Base-by-base conservation (phyloP, 1,284 basidiomycete species). In the Albatrellus sp. region DNA sequence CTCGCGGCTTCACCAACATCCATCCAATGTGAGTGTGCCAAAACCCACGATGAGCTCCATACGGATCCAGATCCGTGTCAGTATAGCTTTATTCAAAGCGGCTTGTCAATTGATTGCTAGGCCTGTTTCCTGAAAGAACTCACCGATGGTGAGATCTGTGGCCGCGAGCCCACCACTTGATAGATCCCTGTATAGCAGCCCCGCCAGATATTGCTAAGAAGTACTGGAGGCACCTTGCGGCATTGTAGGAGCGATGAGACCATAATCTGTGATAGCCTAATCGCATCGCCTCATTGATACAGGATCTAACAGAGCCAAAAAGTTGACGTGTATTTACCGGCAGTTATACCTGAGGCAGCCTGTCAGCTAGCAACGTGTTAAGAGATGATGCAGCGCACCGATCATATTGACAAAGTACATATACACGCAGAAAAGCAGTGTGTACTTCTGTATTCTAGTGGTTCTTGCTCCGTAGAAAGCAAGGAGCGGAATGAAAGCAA, bases 131-230 rank as follows among this genome's bases (percentile, higher is more conserved):
- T 9, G 7, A 24, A 31, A 29, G 32, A 9, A 28, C 28, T 5
- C n/a, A 48, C 46, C 87, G 75, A 62, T 90, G 88, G 62, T 90
- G 88, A 35, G 87, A 84, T 47, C 89, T 77, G 62, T 91, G 89
- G 19, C 83, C 76, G 45, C 83, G 73, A n/a, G 84, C 77, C 89
- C 89, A 92, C 87, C 88, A 92, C 55, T 75, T 78, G 62, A 88
- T 87, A 12, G 85, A 88, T 1, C 89, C 89, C 65, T 91, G 82
- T 5, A 90, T 84, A 6, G 88, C 83, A 55, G 87, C 88, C 20
- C 83, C 77, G 13, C 89, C 89, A 7, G 80, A 83, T 42, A 79
- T 62, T 5, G 87, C 72, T 32, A 91, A 71, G 56, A 80, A 72
- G 49, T 78, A 68, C 57, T 88, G 83, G 9, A 92, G 72, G n/a